Percentiles rank a stretch among this genome's conserved stretches.
Evolutionary conservation across 2,329 filamentous ascomycete species (phyloP).

Genomic region (Penicillium oxalicum): DNA sequence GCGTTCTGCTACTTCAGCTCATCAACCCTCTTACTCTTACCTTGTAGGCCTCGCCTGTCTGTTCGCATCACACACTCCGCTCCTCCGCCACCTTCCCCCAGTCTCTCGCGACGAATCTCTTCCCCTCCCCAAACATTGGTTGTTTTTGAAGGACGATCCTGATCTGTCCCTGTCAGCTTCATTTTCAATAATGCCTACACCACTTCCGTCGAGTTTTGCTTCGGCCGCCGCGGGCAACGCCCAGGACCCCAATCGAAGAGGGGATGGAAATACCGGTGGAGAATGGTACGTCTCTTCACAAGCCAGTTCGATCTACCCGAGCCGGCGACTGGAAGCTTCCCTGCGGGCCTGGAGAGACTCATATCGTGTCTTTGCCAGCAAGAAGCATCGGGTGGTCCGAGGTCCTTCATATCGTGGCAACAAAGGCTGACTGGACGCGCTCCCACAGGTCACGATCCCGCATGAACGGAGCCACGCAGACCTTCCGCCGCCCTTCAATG

Average conservation of each 20-base stretch:
- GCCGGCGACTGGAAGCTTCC: not conserved
- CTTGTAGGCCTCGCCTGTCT: conserved; percentile 8
- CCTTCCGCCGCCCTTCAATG: conserved; percentile 59
- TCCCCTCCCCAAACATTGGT: conserved; percentile 12
- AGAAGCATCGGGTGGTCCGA: not conserved
- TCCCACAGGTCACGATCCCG: conserved; percentile 52
- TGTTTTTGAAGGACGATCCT: conserved; percentile 22
- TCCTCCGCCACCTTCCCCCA: conserved; percentile 16
- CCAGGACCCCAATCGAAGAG: conserved; percentile 54
- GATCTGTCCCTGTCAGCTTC: conserved; percentile 18
- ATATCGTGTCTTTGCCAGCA: not conserved
- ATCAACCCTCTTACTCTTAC: conserved; percentile 6
- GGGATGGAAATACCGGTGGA: conserved; percentile 55
- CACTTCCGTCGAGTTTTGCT: conserved; percentile 76
- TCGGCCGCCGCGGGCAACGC: conserved; percentile 74
- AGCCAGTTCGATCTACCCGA: conserved; percentile 2
- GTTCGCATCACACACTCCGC: conserved; percentile 21
- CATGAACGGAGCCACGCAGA: conserved; percentile 61
- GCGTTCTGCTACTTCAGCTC: conserved; percentile 10
- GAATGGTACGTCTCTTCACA: conserved; percentile 59
- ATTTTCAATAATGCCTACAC: conserved; percentile 56
- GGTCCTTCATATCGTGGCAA: conserved; percentile 6
- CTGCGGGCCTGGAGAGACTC: not conserved
- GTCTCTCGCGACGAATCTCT: conserved; percentile 19
- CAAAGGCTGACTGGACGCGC: conserved; percentile 14